These are phyloP conservation scores for Lasiodiplodia citricola DNA, from an alignment of 2,329 filamentous ascomycete genomes.

Conservation along the genomic window DNA sequence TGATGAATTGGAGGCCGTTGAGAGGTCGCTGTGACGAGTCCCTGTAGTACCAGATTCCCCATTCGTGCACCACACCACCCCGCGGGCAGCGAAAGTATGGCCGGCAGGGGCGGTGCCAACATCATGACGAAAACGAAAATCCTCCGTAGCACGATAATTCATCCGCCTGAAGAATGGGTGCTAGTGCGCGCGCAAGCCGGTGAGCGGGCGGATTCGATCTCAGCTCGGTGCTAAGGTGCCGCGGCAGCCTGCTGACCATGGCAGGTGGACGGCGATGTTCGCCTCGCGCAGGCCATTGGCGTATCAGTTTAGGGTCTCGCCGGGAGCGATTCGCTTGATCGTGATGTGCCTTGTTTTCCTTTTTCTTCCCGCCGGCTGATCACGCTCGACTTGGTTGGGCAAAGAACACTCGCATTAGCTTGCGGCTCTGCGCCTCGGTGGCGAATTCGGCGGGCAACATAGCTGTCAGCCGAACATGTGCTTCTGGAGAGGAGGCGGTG, in stretches of 20 bases:
- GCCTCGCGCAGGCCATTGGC: conserved; percentile 1
- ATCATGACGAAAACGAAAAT: conserved; percentile 8
- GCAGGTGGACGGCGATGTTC: not conserved
- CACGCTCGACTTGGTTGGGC: conserved; percentile 1
- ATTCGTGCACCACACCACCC: conserved; percentile 18
- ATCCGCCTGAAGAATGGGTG: conserved; percentile 4
- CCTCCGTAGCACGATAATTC: conserved; percentile 2
- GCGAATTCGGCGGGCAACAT: not conserved
- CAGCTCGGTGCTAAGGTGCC: not conserved
- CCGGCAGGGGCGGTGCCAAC: not conserved
- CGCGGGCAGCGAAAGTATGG: conserved; percentile 7
- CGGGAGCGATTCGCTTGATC: conserved; percentile 5
- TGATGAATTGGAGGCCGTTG: conserved; percentile 25
- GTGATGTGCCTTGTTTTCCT: not conserved
- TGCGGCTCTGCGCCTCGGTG: conserved; percentile 23
- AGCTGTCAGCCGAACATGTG: not conserved
- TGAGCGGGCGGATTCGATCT: not conserved
- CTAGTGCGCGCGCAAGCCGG: not conserved
- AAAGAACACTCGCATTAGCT: conserved; percentile 22
- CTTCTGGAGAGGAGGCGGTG: not conserved
- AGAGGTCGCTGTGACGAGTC: conserved; percentile 18
- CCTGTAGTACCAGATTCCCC: not conserved
- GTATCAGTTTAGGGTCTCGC: not conserved
- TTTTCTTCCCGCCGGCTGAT: conserved; percentile 8
- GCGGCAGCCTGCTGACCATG: conserved; percentile 11